These are phyloP conservation scores for Omphalotus olearius DNA, from an alignment of 1,284 basidiomycete species.

Conservation along the genomic window DNA sequence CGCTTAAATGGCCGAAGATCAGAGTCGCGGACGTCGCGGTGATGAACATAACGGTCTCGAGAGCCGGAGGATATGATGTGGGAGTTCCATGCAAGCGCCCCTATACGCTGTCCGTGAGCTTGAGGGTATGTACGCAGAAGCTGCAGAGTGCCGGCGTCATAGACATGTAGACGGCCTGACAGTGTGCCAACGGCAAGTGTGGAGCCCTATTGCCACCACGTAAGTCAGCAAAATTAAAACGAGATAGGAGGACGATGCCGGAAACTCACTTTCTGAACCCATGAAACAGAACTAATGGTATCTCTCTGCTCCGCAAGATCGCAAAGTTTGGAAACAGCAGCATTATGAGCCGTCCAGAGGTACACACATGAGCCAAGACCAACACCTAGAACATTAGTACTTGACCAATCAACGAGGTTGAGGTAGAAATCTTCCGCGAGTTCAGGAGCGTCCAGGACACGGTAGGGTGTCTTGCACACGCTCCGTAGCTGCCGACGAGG, in stretches of 20 bases:
- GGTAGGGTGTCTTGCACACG: conserved; percentile 94
- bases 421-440: conserved; percentile 98
- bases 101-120: conserved; percentile 88
- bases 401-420: conserved; percentile 97
- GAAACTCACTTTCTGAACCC: conserved; percentile 78
- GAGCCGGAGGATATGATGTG: conserved; percentile 89
- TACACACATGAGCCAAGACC: conserved; percentile 93
- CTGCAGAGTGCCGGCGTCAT: conserved; percentile 83
- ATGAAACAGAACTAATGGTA: conserved; percentile 81
- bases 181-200: conserved; percentile 92
- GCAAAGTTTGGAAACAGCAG: conserved; percentile 88
- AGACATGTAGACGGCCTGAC: conserved; percentile 86
- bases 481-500: conserved; percentile 79
- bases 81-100: conserved; percentile 92
- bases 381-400: conserved; percentile 91
- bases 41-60: conserved; percentile 86
- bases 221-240: not conserved
- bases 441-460: conserved; percentile 96
- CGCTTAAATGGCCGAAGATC: conserved; percentile 71
- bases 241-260: conserved; percentile 5
- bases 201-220: conserved; percentile 51
- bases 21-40: conserved; percentile 85
- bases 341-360: conserved; percentile 94
- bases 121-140: conserved; percentile 82
- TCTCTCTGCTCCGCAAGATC: conserved; percentile 67